Evolutionary conservation across 1,284 basidiomycete species (phyloP).

Genomic region (Sporisorium graminicola): DNA sequence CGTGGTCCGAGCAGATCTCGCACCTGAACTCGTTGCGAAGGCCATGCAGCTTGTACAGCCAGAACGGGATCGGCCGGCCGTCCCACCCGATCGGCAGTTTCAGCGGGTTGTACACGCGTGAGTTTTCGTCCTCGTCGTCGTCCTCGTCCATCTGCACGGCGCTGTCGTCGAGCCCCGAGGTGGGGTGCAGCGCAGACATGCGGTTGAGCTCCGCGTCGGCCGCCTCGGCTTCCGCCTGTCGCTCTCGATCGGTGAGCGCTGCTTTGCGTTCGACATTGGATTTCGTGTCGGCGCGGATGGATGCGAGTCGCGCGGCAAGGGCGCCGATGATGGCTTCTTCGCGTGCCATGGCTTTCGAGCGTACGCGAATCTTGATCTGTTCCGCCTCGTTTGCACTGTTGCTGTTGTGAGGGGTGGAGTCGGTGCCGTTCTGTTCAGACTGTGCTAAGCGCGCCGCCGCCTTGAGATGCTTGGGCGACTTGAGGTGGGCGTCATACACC

Average conservation of each 20-base stretch:
- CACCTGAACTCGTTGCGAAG: conserved; percentile 96
- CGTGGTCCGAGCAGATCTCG: conserved; percentile 86
- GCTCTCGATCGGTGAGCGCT: conserved; percentile 93
- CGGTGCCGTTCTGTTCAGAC: conserved; percentile 15
- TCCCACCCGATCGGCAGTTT: conserved; percentile 98
- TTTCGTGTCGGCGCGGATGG: conserved; percentile 75
- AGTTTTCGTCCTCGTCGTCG: conserved; percentile 73
- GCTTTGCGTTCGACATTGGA: conserved; percentile 95
- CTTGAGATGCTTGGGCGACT: conserved; percentile 94
- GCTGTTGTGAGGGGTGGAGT: background rate
- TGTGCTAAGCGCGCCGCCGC: conserved; percentile 80
- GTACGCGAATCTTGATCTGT: conserved; percentile 34
- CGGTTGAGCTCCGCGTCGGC: conserved; percentile 55
- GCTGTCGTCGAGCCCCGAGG: conserved; percentile 27
- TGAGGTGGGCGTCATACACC: conserved; percentile 95
- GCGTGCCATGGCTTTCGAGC: conserved; percentile 55
- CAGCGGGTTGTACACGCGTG: conserved; percentile 95
- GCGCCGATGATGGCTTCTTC: conserved; percentile 56
- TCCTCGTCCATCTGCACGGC: conserved; percentile 11
- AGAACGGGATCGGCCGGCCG: conserved; percentile 97
- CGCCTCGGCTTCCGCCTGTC: conserved; percentile 89
- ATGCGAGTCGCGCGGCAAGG: conserved; percentile 32
- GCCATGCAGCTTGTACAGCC: conserved; percentile 98
- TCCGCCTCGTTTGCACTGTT: conserved; percentile 20
- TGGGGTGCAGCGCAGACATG: conserved; percentile 33